Conservation (phyloP, 441 rosid genomes). For the Rhodomyrtus psidioides region DNA sequence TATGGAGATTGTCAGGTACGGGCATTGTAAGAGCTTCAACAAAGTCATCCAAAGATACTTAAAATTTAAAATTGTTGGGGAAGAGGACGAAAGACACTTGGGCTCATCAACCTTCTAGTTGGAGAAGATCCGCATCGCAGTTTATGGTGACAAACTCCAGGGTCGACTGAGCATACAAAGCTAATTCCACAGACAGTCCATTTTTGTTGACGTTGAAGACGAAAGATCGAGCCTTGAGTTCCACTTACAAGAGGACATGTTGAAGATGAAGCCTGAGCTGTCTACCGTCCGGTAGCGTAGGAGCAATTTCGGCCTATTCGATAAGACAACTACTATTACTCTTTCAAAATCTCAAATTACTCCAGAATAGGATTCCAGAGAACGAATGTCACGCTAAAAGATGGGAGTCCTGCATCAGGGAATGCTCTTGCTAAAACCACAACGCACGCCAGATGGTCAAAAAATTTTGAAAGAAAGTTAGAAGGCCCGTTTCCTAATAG, state of each 20-base stretch:
- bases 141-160: background rate
- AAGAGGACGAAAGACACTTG: background rate
- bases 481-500: background rate
- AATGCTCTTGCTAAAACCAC: background rate
- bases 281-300: background rate
- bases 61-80: background rate
- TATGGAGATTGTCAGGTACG: background rate
- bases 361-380: background rate
- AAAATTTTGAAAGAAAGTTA: background rate
- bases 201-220: background rate
- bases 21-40: background rate
- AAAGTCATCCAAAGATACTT: background rate
- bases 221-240: background rate
- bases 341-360: background rate
- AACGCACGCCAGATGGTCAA: accelerated
- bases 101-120: background rate
- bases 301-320: background rate
- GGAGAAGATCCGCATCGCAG: background rate
- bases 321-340: background rate
- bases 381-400: background rate
- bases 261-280: background rate
- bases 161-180: background rate
- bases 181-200: background rate
- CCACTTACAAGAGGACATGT: background rate
- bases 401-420: background rate